A percentile compares a stretch with the other conserved stretches of the same genome.
These are phyloP conservation scores for Chaetoceros muelleri DNA, from an alignment of 108 stramenopile species.

Conservation along the genomic window DNA sequence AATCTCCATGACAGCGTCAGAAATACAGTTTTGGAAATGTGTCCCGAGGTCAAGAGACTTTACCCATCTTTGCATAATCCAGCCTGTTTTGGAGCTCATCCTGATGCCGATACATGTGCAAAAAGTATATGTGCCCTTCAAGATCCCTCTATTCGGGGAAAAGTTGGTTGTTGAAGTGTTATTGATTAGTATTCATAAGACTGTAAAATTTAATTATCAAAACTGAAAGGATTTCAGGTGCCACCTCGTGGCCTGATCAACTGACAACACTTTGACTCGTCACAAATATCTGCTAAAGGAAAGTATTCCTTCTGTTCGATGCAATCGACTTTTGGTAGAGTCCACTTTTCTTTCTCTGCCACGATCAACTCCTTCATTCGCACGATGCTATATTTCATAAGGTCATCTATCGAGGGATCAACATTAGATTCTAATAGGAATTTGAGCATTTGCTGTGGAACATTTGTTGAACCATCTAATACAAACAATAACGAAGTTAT, in stretches of 20 bases:
- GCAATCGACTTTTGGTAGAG: not conserved
- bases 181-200: too few relatives aligned
- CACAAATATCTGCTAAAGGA: not conserved
- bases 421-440: not conserved
- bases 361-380: not conserved
- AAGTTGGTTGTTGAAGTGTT: not conserved
- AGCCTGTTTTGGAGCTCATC: slow-evolving; percentile 54
- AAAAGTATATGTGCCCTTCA: slow-evolving; percentile 39
- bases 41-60: slow-evolving; percentile 44
- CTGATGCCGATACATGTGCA: slow-evolving; percentile 32
- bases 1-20: slow-evolving; percentile 18
- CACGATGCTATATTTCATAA: not conserved
- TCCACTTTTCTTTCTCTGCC: not conserved
- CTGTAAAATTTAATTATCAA: too few relatives aligned
- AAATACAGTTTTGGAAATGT: slow-evolving; percentile 24
- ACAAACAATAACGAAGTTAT: too few relatives aligned
- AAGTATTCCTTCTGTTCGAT: not conserved
- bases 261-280: too few relatives aligned
- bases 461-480: not conserved
- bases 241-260: too few relatives aligned
- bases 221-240: too few relatives aligned
- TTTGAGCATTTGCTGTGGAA: not conserved
- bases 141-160: slow-evolving; percentile 3
- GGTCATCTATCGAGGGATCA: not conserved
- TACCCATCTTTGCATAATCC: slow-evolving; percentile 52